A percentile compares a stretch with the other conserved stretches of the same genome.
phyloP scores from a whole-genome alignment of 2,329 filamentous ascomycete species.

The Penicillium sp. region DNA sequence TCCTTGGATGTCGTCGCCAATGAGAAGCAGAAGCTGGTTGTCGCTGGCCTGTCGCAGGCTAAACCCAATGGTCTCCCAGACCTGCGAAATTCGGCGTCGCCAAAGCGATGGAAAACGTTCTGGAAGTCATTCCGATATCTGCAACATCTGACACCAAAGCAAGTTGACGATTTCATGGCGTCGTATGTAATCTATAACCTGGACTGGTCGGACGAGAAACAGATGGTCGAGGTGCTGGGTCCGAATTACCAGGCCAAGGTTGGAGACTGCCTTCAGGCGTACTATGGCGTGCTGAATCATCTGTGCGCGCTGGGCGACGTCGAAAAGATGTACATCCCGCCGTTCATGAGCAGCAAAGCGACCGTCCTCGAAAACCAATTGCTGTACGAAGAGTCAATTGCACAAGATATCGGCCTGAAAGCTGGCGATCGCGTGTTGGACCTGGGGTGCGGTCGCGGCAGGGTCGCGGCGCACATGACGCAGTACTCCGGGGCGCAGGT shows the following conservation, averaged over 20 bases:
- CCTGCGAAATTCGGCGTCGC: conserved; percentile 52
- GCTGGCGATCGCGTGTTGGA: conserved; percentile 56
- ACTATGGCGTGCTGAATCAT: conserved; percentile 61
- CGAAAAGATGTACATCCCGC: conserved; percentile 65
- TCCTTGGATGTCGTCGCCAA: conserved; percentile 31
- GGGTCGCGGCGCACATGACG: conserved; percentile 60
- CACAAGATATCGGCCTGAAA: conserved; percentile 52
- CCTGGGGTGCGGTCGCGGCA: conserved; percentile 59
- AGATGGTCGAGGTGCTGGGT: conserved; percentile 55
- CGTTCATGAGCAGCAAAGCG: conserved; percentile 57
- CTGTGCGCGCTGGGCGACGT: conserved; percentile 61
- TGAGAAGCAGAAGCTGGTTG: conserved; percentile 31
- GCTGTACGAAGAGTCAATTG: conserved; percentile 58
- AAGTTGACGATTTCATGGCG: conserved; percentile 62
- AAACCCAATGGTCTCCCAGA: conserved; percentile 23
- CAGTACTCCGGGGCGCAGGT: conserved; percentile 54
- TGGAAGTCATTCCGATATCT: conserved; percentile 57
- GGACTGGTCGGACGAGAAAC: conserved; percentile 58
- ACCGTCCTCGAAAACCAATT: conserved; percentile 59
- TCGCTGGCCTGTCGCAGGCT: conserved; percentile 9
- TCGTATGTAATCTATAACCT: conserved; percentile 63
- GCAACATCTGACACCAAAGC: conserved; percentile 53
- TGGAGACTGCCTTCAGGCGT: conserved; percentile 57
- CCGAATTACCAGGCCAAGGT: conserved; percentile 57
- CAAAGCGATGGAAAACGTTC: conserved; percentile 57